Percentiles rank a stretch among this genome's conserved stretches.
Conservation (phyloP, 495 filamentous ascomycete species). For the Xylaria curta region DNA sequence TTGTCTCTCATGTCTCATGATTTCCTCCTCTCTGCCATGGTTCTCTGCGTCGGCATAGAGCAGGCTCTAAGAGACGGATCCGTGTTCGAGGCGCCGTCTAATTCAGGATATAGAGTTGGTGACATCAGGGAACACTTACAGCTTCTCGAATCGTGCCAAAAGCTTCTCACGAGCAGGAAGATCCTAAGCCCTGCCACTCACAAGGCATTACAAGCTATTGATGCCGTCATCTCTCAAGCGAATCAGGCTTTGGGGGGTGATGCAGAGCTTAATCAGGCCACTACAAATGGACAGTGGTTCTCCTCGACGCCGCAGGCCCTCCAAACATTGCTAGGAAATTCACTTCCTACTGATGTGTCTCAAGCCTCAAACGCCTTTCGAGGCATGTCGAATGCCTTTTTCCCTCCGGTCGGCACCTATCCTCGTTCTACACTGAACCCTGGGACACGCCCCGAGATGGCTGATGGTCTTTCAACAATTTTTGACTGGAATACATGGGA, state of each 20-base stretch:
- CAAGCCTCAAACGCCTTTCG: background rate
- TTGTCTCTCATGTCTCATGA: slow-evolving; percentile 12
- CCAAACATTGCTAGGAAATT: background rate
- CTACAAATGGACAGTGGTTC: background rate
- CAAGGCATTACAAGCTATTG: background rate
- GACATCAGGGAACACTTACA: background rate
- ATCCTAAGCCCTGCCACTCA: background rate
- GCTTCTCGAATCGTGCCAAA: background rate
- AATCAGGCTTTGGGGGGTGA: background rate
- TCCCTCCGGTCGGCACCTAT: background rate
- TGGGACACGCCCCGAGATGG: background rate
- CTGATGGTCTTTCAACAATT: background rate
- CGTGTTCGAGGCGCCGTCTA: background rate
- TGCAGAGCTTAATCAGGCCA: background rate
- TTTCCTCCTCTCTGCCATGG: background rate
- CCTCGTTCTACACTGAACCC: background rate
- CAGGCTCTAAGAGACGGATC: background rate
- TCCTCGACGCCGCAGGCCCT: background rate
- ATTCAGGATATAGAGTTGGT: background rate
- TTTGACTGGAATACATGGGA: slow-evolving; percentile 8
- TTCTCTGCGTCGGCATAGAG: background rate
- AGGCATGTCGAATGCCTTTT: background rate
- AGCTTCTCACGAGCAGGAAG: background rate
- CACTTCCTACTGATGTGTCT: background rate
- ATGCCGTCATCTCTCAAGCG: background rate